Evolutionary conservation across 2,329 filamentous ascomycete species (phyloP).

Genomic region (Capronia epimyces): DNA sequence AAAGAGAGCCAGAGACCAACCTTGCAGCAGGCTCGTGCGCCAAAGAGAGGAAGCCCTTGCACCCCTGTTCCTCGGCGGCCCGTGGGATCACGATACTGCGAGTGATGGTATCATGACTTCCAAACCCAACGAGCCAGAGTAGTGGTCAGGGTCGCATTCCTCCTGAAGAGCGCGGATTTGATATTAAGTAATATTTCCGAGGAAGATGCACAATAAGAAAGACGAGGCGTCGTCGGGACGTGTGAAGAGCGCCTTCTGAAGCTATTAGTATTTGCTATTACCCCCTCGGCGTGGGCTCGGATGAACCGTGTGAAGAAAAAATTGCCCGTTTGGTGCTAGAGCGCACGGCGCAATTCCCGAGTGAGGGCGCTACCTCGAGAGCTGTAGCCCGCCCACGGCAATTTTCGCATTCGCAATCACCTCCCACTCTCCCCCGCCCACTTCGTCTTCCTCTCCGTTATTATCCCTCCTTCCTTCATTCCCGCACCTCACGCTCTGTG

Average conservation of each 20-base stretch:
- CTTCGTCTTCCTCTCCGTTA: background rate
- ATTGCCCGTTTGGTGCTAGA: background rate
- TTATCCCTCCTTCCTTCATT: background rate
- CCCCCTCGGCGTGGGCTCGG: background rate
- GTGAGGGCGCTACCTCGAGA: background rate
- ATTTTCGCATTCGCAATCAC: background rate
- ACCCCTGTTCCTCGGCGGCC: background rate
- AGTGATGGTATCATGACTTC: too few species aligned
- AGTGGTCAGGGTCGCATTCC: too few species aligned
- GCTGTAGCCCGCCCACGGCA: background rate
- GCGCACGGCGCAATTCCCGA: slow-evolving; percentile 12
- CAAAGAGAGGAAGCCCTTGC: background rate
- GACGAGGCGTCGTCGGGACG: background rate
- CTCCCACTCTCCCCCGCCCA: background rate
- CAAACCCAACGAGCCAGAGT: too few species aligned
- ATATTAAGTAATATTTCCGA: background rate
- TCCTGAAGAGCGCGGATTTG: too few species aligned
- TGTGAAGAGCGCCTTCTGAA: background rate
- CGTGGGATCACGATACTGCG: background rate
- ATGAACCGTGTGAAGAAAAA: background rate
- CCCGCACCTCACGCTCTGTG: slow-evolving; percentile 5
- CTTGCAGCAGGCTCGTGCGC: background rate
- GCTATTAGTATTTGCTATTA: background rate
- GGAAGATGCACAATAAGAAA: background rate
- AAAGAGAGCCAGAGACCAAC: background rate